Evolutionary conservation across 2,329 filamentous ascomycete species (phyloP).

Genomic region (Colletotrichum camelliae): DNA sequence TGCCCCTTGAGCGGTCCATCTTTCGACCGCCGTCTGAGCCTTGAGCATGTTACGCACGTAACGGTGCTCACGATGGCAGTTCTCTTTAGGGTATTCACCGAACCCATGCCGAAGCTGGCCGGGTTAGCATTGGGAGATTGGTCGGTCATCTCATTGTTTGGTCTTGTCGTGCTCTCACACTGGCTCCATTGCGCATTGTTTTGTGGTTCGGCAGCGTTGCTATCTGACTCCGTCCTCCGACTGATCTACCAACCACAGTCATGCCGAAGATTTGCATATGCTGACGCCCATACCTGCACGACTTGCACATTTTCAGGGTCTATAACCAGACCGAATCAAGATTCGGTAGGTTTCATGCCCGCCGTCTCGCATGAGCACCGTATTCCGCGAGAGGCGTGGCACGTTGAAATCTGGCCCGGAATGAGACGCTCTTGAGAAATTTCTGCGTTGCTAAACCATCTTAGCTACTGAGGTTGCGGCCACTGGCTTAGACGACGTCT

Average conservation of each 20-base stretch:
- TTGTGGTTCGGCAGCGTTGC: background rate
- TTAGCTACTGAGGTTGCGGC: background rate
- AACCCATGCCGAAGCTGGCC: conserved; percentile 4
- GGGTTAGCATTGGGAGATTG: background rate
- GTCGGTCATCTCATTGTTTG: background rate
- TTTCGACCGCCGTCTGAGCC: background rate
- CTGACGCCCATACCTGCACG: background rate
- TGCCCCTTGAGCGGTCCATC: background rate
- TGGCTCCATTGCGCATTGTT: background rate
- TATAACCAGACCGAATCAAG: background rate
- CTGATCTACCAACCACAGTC: background rate
- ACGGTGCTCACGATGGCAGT: background rate
- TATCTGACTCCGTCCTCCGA: background rate
- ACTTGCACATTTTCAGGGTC: background rate
- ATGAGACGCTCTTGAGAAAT: background rate
- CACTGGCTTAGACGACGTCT: background rate
- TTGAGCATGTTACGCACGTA: conserved; percentile 5
- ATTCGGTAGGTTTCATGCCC: background rate
- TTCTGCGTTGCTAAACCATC: background rate
- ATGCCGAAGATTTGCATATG: background rate
- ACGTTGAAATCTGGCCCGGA: background rate
- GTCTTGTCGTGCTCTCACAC: background rate
- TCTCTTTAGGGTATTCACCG: background rate
- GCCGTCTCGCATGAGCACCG: background rate
- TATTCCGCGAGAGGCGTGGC: background rate